Evolutionary conservation across 371 early-diverging fungal genomes (phyloP).

Genomic region (Batrachochytrium dendrobatidis): DNA sequence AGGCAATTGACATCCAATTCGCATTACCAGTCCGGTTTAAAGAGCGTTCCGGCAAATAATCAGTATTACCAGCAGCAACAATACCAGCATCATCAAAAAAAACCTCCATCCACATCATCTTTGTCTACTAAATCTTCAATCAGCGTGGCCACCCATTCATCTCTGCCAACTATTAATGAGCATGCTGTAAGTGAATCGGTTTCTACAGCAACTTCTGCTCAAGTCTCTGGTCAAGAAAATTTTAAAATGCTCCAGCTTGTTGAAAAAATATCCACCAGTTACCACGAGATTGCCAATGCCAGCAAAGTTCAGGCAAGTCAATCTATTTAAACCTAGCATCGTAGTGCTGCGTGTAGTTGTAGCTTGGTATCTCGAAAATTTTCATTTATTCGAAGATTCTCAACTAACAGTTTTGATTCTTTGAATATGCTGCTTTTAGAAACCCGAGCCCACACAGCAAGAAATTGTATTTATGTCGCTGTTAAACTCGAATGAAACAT

Average conservation of each 20-base stretch:
- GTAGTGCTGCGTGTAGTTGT: neutral
- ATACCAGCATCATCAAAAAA: constrained; percentile 9
- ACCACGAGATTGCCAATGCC: constrained; percentile 8
- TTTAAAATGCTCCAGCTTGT: neutral
- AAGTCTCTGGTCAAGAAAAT: neutral
- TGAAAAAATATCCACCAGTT: constrained; percentile 6
- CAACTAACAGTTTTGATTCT: no score
- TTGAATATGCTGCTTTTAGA: constrained; percentile 1
- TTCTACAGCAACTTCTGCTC: neutral
- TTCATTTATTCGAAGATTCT: no score
- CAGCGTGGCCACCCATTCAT: no score
- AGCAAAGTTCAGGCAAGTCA: neutral
- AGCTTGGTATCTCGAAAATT: neutral
- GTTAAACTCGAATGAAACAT: constrained; percentile 38
- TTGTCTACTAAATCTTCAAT: neutral
- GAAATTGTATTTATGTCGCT: constrained; percentile 39
- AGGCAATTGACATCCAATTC: neutral
- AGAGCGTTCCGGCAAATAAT: neutral
- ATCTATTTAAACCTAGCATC: constrained; percentile 5
- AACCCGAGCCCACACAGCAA: constrained; percentile 19
- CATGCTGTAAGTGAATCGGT: neutral
- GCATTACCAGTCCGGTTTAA: neutral
- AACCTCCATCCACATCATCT: neutral
- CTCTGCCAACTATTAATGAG: neutral
- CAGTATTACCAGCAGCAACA: neutral